phyloP scores from a whole-genome alignment of 208 protist species.

The Acanthamoeba castellanii region DNA sequence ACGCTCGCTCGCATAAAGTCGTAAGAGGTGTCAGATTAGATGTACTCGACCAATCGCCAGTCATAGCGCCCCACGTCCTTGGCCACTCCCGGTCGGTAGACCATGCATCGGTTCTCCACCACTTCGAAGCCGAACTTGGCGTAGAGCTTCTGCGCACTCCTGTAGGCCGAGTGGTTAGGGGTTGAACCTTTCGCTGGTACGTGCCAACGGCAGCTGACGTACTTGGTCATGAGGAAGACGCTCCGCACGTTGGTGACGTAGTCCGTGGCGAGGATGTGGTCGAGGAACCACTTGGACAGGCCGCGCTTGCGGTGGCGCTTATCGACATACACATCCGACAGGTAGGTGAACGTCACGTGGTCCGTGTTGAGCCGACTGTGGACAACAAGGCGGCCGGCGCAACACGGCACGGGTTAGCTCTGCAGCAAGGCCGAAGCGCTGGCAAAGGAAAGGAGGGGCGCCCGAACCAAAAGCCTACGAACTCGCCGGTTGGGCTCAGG shows the following conservation, averaged over 20 bases:
- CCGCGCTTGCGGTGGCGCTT: background rate
- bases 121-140: slow-evolving; percentile 12
- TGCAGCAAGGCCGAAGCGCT: background rate
- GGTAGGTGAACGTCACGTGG: background rate
- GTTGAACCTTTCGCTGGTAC: background rate
- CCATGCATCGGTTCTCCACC: slow-evolving; percentile 5
- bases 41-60: slow-evolving; percentile 14
- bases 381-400: no score
- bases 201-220: background rate
- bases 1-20: no score
- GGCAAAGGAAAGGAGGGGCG: background rate
- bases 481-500: background rate
- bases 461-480: background rate
- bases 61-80: background rate
- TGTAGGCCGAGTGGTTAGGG: background rate
- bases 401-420: no score
- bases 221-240: background rate
- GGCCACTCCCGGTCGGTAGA: slow-evolving; percentile 1
- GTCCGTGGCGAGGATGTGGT: background rate
- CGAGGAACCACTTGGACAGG: slow-evolving; percentile 17
- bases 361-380: background rate
- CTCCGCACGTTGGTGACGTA: slow-evolving; percentile 4
- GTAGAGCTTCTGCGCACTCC: slow-evolving; percentile 28
- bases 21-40: background rate
- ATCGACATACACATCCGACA: background rate